These are phyloP conservation scores for Penicillium occitanis DNA, from an alignment of 2,329 filamentous ascomycete species.

Conservation along the genomic window DNA sequence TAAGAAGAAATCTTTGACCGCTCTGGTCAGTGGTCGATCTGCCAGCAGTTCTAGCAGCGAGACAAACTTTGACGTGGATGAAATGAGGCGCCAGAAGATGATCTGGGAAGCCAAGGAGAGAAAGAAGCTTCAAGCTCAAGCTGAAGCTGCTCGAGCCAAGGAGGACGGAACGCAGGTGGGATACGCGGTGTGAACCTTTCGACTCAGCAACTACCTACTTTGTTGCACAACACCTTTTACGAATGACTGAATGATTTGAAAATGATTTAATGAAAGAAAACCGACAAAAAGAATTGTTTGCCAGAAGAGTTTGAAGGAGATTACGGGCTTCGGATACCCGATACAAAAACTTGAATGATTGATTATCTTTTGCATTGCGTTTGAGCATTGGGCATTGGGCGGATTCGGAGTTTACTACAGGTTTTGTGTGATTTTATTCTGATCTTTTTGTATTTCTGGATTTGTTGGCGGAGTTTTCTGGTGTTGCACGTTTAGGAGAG, in stretches of 20 bases:
- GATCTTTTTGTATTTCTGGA: not conserved
- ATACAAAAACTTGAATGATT: not conserved
- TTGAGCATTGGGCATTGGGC: conserved; percentile 18
- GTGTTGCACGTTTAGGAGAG: conserved; percentile 7
- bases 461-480: conserved; percentile 13
- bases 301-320: not conserved
- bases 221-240: not conserved
- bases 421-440: not conserved
- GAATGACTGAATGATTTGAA: conserved; percentile 20
- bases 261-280: conserved; percentile 13
- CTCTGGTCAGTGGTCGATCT: conserved; percentile 48
- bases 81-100: conserved; percentile 49
- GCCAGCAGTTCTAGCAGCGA: conserved; percentile 35
- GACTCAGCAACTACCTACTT: not conserved
- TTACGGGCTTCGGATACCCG: conserved; percentile 12
- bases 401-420: conserved; percentile 6
- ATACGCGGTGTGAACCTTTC: conserved; percentile 3
- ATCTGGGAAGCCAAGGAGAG: conserved; percentile 46
- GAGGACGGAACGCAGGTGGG: conserved; percentile 18
- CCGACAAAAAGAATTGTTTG: not conserved
- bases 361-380: conserved; percentile 11
- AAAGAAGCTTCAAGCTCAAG: conserved; percentile 27
- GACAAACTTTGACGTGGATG: conserved; percentile 51
- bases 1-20: conserved; percentile 55
- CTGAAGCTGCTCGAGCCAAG: not conserved